Evolutionary conservation across 345 rosid species (phyloP).

Genomic region (Murraya koenigii): DNA sequence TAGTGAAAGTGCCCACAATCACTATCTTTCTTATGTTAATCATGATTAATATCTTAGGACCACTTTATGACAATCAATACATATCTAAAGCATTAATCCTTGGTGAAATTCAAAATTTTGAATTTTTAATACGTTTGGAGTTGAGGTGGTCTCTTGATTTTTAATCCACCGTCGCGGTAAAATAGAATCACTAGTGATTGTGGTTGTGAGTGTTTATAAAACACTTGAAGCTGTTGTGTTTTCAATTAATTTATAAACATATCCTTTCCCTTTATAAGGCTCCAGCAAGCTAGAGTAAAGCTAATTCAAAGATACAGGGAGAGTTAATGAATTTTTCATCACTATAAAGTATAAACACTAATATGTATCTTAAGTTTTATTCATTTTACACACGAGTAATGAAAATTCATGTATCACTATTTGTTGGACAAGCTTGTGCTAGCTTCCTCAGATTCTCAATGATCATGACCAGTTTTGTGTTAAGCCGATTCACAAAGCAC

Average conservation of each 20-base stretch:
- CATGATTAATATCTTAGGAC: not conserved
- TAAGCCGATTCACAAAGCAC: slow-evolving; percentile 70
- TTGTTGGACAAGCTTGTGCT: slow-evolving; percentile 41
- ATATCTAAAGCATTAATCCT: no score
- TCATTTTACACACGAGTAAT: not conserved
- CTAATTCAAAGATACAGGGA: not conserved
- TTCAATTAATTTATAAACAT: no score
- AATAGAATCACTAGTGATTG: no score
- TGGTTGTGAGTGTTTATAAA: no score
- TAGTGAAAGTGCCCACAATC: not conserved
- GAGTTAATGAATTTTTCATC: not conserved
- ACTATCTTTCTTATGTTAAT: not conserved
- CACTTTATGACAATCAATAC: not conserved
- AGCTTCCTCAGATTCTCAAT: slow-evolving; percentile 68
- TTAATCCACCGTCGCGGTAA: no score
- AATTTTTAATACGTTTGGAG: no score
- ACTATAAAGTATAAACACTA: not conserved
- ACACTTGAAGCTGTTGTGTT: no score
- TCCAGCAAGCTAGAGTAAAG: no score
- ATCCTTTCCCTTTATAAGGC: no score
- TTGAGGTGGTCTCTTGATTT: no score
- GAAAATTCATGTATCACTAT: not conserved
- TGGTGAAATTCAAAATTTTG: no score
- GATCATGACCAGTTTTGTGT: slow-evolving; percentile 76
- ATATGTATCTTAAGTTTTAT: not conserved